These are phyloP conservation scores for Glonium stellatum DNA, from an alignment of 495 filamentous ascomycete species.

Conservation along the genomic window DNA sequence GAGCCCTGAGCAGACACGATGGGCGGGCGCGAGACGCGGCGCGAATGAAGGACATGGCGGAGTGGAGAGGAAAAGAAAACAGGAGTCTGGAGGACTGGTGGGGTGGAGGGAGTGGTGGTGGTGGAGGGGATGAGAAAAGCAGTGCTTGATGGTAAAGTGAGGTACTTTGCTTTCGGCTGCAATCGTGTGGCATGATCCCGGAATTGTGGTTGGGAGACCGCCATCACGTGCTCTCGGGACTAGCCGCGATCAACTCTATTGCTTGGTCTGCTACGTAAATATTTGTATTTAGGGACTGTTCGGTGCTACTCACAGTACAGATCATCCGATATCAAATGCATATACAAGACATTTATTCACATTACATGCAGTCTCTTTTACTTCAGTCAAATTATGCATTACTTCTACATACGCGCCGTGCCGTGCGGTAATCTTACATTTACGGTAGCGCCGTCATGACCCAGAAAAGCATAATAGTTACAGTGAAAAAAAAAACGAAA, in stretches of 20 bases:
- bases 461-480: constrained; percentile 12
- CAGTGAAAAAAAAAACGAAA: constrained; percentile 5
- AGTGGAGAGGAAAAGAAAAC: constrained; percentile 1
- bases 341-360: too few species aligned
- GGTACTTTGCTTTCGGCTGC: background rate
- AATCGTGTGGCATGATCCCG: background rate
- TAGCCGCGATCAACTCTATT: background rate
- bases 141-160: background rate
- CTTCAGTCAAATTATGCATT: background rate
- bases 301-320: too few species aligned
- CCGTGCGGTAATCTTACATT: constrained; percentile 2
- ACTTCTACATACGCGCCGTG: background rate
- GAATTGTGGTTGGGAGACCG: background rate
- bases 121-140: background rate
- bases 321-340: too few species aligned
- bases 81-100: background rate
- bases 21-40: constrained; percentile 16
- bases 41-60: constrained; percentile 26
- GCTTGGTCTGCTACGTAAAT: too few species aligned
- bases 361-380: background rate
- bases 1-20: constrained; percentile 7
- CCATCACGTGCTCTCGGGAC: background rate
- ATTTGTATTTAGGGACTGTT: too few species aligned
- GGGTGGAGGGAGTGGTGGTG: constrained; percentile 6
- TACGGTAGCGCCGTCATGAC: constrained; percentile 2